Evolutionary conservation across 2,329 filamentous ascomycete genomes (phyloP), one percentile per base, ranked within the genome.

Genomic region (Trichoderma atrobrunneum): DNA sequence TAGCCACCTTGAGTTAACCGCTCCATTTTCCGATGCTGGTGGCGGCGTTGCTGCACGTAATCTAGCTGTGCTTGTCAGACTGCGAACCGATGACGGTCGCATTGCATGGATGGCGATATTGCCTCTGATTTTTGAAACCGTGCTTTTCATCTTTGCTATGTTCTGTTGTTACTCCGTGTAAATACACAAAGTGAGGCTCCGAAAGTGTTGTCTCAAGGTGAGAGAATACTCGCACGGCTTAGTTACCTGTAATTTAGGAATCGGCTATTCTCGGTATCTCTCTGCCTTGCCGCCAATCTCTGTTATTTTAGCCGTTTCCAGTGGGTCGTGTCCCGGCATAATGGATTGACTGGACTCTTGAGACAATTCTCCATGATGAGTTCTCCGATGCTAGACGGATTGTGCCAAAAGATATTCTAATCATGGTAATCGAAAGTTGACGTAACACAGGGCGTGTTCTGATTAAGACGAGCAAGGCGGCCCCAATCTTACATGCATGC

Each of bases 1-100:
- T 3, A 80, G 59, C 79, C 79, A 80, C 39, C 78, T 73, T 8
- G 78, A 72, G 54, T 74, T 77, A 21, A 71, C 10, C 2, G 48
- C 16, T 64, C 59, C 68, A 24, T 63, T 71, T 16, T 56, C 60
- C 60, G 68, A 56, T 34, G 68, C 48, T 43, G n/a, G 43, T 18
- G 2, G 62, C 7, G 71, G 64, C 26, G 54, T 56, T 36, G 56
- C 43, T 12, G 39, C 67, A 16, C 28, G 26, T 54, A 62, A 59
- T 54, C 14, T 32, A 21, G 39, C 39, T 1, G 57, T 62, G 16
- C 57, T 70, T 43, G 48, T 28, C 4, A 70, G 30, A 28, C 21
- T 28, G 21, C 67, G 67, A 54, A 32, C 7, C 14, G 57, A 62
- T 21, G 57, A 34, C 57, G 67, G 56, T 54, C 67, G 56, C 57